Evolutionary conservation across 257 asterid species (phyloP), one percentile per base, ranked within the genome.

Genomic region (Solanum sitiens): DNA sequence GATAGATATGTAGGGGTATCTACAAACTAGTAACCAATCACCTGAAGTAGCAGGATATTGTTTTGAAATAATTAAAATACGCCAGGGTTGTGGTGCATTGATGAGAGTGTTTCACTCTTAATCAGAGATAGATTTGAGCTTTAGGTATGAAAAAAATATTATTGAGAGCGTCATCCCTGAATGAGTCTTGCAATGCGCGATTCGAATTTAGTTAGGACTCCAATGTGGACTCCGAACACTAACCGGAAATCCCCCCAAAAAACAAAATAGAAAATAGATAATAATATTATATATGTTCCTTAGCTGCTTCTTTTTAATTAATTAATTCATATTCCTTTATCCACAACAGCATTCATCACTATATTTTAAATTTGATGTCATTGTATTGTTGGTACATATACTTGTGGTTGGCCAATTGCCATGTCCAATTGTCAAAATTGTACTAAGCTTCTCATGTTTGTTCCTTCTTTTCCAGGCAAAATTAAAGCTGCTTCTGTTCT

Each of bases 131-230:
- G 2, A 37, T 5, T 37, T 7, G 1, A 37, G 1, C 6, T 37
- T 5, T 5, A 37, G 6, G 7, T 37, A 37, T 37, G 39, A 5
- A 37, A 37, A 37, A 6, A 37, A 37, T 37, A 37, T 1, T 37
- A 5, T 37, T 37, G 0, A 6, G 6, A 37, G 0, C 39, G 6
- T 37, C 2, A 6, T 5, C 0, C 2, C 39, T 5, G 0, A 37
- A 37, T 37, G 2, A 37, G 39, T 37, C 7, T 37, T 37, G 39
- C 7, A 37, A 37, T 37, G 39, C 2, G 1, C 7, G 6, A 37
- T 37, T 37, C 39, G 6, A 37, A 37, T 37, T 37, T 37, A 37
- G 2, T 37, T 7, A 37, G 7, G 39, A 37, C 39, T 37, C 33
- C 33, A 32, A 32, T 32, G 3, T 32, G 33, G 3, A 32, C 33